A percentile compares a stretch with the other conserved stretches of the same genome.
Evolutionary conservation across 2,329 filamentous ascomycete species (phyloP).

Genomic region (Lizonia empirigonia): DNA sequence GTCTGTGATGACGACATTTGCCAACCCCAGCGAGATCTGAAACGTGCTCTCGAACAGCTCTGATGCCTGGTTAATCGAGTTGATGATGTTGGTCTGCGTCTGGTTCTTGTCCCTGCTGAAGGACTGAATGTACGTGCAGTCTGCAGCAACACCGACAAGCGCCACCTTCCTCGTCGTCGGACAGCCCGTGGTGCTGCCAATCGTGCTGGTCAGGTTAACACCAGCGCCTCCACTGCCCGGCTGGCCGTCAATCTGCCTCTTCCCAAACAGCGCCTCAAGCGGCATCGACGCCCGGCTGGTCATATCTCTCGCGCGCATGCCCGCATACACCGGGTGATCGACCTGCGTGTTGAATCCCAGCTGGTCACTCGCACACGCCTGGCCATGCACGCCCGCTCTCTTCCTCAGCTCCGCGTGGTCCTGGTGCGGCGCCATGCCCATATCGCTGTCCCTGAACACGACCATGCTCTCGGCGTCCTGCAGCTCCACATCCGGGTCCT

Average conservation of each 20-base stretch:
- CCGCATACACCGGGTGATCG: constrained; percentile 68
- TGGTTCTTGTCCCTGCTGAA: constrained; percentile 74
- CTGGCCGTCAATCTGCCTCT: constrained; percentile 69
- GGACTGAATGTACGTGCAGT: constrained; percentile 81
- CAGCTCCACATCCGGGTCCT: constrained; percentile 69
- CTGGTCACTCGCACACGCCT: constrained; percentile 72
- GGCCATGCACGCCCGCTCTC: constrained; percentile 45
- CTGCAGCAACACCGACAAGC: constrained; percentile 87
- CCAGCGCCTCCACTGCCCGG: constrained; percentile 76
- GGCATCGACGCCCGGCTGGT: constrained; percentile 63
- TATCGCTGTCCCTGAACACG: constrained; percentile 89
- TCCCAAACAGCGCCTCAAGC: constrained; percentile 71
- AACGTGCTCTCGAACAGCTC: constrained; percentile 87
- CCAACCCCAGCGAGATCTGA: constrained; percentile 90
- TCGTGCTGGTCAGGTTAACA: constrained; percentile 76
- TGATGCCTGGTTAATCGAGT: constrained; percentile 83
- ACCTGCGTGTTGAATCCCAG: constrained; percentile 78
- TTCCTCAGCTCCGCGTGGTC: constrained; percentile 69
- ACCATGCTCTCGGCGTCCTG: constrained; percentile 78
- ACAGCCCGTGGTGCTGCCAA: constrained; percentile 84
- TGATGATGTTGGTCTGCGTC: constrained; percentile 77
- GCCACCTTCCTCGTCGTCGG: constrained; percentile 90
- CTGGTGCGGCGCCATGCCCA: constrained; percentile 53
- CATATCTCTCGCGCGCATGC: constrained; percentile 58
- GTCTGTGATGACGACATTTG: constrained; percentile 80